Conservation (phyloP, 1,284 basidiomycete species). For the Cryptococcus sp. region DNA sequence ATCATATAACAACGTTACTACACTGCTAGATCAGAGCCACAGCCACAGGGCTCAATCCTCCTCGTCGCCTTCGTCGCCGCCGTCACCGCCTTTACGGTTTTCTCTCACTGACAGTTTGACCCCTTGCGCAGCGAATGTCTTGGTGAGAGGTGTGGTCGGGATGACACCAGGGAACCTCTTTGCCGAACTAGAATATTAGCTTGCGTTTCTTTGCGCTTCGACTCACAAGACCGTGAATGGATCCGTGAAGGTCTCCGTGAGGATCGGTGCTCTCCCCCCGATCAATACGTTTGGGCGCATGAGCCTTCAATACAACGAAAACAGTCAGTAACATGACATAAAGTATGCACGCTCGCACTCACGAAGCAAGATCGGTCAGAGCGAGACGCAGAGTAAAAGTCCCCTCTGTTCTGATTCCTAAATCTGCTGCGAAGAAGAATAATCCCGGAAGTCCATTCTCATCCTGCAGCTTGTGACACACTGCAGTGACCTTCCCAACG, state of each 20-base stretch:
- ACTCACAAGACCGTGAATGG: slow-evolving; percentile 74
- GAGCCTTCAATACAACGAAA: slow-evolving; percentile 59
- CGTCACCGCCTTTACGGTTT: slow-evolving; percentile 19
- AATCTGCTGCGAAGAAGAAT: slow-evolving; percentile 83
- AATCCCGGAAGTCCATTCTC: slow-evolving; percentile 79
- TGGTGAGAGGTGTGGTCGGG: slow-evolving; percentile 86
- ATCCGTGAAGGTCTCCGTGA: slow-evolving; percentile 82
- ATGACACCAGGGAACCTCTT: slow-evolving; percentile 91
- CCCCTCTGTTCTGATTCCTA: slow-evolving; percentile 83
- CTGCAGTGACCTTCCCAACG: slow-evolving; percentile 80
- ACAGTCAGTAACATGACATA: slow-evolving; percentile 26
- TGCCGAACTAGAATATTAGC: slow-evolving; percentile 60
- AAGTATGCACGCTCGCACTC: slow-evolving; percentile 14
- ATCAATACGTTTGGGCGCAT: slow-evolving; percentile 66
- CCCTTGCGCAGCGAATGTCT: slow-evolving; percentile 86
- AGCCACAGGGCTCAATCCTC: slow-evolving; percentile 13
- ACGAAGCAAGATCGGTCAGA: slow-evolving; percentile 41
- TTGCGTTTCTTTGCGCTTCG: not conserved
- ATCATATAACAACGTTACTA: no score
- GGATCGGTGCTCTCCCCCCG: slow-evolving; percentile 61
- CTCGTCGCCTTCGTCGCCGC: slow-evolving; percentile 17
- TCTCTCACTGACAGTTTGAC: slow-evolving; percentile 71
- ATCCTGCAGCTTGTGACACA: slow-evolving; percentile 77
- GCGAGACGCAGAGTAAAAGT: slow-evolving; percentile 50
- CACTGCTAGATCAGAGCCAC: no score